Base-by-base conservation (phyloP, 1,139 yeast genomes). In the Wickerhamomyces sp. region DNA sequence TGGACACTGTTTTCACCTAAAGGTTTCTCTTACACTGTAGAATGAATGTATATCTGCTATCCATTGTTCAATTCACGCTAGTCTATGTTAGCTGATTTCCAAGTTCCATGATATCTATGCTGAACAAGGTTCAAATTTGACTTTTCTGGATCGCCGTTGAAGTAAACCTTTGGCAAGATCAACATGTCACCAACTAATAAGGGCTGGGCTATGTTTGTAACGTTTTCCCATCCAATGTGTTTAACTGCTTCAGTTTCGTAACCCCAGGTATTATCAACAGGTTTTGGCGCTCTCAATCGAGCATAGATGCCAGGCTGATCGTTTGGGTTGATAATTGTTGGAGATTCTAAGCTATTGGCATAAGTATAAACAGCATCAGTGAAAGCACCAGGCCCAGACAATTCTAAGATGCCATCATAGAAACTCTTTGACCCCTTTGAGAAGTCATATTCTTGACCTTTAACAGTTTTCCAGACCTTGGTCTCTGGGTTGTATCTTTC, bases 321-420 rank as follows among this genome's bases (percentile, higher is more conserved):
- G 27, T 54, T 49, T 31, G 52, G 51, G 30, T 69, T 67, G 29
- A 62, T 58, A 7, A 62, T 53, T 31, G 59, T 62, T 46, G 68
- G 67, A 14, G 59, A 71, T 45, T 54, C 41, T 55, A 60, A 43
- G 49, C 63, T 30, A 45, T 67, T 67, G 37, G 65, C 65, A 59
- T 78, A 79, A 34, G 67, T 67, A 63, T 78, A 70, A 8, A 79
- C 69, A 4, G 75, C 72, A 55, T 79, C 83, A 7, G 85, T 79
- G 76, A 81, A 79, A 40, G 72, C 65, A 23, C 78, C 84, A 34
- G 79, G 71, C 1, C 85, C 86, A 0, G 84, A 78, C 79, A 84
- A 76, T 54, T 68, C 73, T 57, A 76, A 70, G 39, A 79, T 75
- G 41, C 75, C 76, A 50, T 62, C 58, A 14, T 52, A 50, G 40